A percentile compares a stretch with the other conserved stretches of the same genome.
These are phyloP conservation scores for Claviceps maximensis DNA, from an alignment of 2,329 filamentous ascomycete genomes.

Conservation along the genomic window DNA sequence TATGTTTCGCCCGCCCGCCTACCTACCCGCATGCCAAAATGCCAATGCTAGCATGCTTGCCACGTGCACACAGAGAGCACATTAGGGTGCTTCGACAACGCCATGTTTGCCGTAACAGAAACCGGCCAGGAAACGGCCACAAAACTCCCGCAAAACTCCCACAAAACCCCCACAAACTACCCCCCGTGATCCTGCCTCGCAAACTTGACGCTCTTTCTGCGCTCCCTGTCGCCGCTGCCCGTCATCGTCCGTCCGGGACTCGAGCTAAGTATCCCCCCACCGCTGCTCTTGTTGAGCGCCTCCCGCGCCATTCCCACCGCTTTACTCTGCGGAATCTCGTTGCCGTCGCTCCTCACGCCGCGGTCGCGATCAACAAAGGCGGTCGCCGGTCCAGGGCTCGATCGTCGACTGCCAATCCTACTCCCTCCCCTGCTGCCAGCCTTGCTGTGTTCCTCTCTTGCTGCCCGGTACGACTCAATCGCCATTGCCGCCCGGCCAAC, in stretches of 20 bases:
- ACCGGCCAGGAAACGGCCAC: too few species aligned
- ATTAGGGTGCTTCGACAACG: too few species aligned
- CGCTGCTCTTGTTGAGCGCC: slow-evolving; percentile 25
- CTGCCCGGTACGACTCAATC: slow-evolving; percentile 23
- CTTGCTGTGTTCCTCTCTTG: slow-evolving; percentile 13
- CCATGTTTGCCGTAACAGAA: too few species aligned
- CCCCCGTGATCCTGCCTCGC: slow-evolving; percentile 21
- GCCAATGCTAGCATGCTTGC: too few species aligned
- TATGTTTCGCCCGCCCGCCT: too few species aligned
- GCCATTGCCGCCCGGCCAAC: slow-evolving; percentile 33
- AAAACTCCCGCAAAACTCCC: too few species aligned
- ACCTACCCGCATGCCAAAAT: too few species aligned
- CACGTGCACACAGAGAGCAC: too few species aligned
- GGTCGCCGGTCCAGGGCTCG: slow-evolving; percentile 3
- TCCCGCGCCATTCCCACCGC: slow-evolving; percentile 49
- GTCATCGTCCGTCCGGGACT: slow-evolving; percentile 30
- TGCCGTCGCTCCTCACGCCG: slow-evolving; percentile 29
- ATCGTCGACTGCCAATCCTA: slow-evolving; percentile 10
- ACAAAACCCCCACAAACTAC: too few species aligned
- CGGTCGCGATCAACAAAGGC: slow-evolving; percentile 4
- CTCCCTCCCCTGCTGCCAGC: slow-evolving; percentile 8
- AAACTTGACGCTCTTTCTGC: slow-evolving; percentile 54
- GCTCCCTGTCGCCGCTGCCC: slow-evolving; percentile 32
- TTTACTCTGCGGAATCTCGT: slow-evolving; percentile 44
- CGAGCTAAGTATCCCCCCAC: slow-evolving; percentile 31